Base-by-base conservation (phyloP, 257 asterid species). In the Nicotiana undulata region DNA sequence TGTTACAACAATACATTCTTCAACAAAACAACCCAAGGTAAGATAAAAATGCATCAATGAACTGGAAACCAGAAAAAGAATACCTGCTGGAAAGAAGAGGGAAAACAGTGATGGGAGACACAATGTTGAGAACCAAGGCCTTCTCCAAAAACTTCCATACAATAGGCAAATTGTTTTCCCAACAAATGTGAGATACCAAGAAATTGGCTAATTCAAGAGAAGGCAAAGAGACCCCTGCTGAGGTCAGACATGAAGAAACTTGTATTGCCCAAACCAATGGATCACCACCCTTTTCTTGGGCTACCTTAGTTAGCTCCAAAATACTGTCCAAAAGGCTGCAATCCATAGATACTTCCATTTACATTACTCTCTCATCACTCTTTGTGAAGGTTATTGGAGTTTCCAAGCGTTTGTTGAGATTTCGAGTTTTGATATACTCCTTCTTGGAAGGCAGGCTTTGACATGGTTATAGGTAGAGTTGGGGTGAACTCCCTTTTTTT, bases 141-240 rank as follows among this genome's bases (percentile, higher is more conserved):
- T 91, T 93, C 20, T 92, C 99, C 82, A 95, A 81, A 83, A 92
- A 91, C 85, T 95, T 95, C 99, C 99, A 95, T 79, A 93, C 89
- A 79, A 86, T 82, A 79, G 99, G 93, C 76, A 91, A 94, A 88
- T 93, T 95, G 85, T 95, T 95, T 28, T 91, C 96, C 99, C 99
- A 95, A 63, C 93, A 93, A 87, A 95, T 91, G 89, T 92, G 89
- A 65, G 97, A 90, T 28, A 93, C 97, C 81, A 95, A 86, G 75
- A 89, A 85, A 75, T 90, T 82, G 13, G 93, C 97, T 2, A 95
- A 75, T 53, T 95, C 94, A 84, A 87, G 63, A 82, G 89, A 92
- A 75, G 99, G 99, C 49, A 95, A 80, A 80, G 86, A 67, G 31
- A 89, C 91, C 74, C 98, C 97, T 63, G 85, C 81, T 76, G 97